These are phyloP conservation scores for Synchytrium microbalum DNA, from an alignment of 371 early-diverging fungal species.

Conservation along the genomic window DNA sequence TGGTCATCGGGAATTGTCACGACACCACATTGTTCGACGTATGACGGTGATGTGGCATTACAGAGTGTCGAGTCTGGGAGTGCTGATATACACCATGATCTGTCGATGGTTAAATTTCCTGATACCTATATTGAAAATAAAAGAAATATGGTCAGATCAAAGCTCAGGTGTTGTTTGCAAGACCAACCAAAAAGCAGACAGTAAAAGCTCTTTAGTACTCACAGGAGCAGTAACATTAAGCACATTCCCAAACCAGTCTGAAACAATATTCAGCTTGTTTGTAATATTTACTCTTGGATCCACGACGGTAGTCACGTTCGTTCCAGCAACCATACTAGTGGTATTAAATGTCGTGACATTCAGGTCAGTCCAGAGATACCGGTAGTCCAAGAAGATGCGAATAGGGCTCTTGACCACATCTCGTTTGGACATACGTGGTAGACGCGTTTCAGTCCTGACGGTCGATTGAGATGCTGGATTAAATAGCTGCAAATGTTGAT, in stretches of 20 bases:
- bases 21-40: neutral
- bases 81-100: neutral
- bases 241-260: neutral
- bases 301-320: neutral
- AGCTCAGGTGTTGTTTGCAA: no score
- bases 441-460: neutral
- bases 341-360: no score
- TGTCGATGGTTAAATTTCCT: neutral
- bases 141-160: no score
- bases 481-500: no score
- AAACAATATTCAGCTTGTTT: neutral
- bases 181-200: no score
- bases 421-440: neutral
- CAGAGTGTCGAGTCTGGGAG: neutral
- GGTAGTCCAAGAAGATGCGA: neutral
- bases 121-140: no score
- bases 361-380: neutral
- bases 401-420: neutral
- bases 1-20: neutral
- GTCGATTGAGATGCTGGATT: no score
- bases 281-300: neutral
- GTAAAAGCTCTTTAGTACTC: neutral
- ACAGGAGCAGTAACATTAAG: constrained; percentile 2
- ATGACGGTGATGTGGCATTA: neutral
- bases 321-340: neutral